A percentile compares a stretch with the other conserved stretches of the same genome.
These are phyloP conservation scores for Alternaria sp. DNA, from an alignment of 2,329 filamentous ascomycete species.

Conservation along the genomic window DNA sequence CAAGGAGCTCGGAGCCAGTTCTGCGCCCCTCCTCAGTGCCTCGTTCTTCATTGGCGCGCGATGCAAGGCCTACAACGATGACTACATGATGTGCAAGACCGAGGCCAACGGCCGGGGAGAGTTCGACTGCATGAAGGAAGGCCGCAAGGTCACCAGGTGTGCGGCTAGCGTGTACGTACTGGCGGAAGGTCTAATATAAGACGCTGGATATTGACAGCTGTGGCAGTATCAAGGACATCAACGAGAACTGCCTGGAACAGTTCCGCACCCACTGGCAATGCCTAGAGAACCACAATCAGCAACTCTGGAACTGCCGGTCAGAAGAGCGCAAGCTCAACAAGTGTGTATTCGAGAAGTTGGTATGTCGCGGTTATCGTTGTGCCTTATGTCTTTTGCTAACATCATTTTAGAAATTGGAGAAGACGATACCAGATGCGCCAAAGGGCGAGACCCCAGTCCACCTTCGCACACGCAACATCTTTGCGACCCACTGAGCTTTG, in stretches of 20 bases:
- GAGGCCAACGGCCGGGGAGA: constrained; percentile 91
- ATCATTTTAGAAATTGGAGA: constrained; percentile 55
- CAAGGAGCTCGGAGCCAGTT: constrained; percentile 90
- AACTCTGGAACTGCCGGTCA: constrained; percentile 92
- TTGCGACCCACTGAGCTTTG: constrained; percentile 42
- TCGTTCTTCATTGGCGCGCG: constrained; percentile 96
- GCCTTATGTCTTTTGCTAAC: background rate
- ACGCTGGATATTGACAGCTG: constrained; percentile 14
- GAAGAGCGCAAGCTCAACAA: constrained; percentile 89
- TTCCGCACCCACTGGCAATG: constrained; percentile 96
- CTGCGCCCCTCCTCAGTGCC: constrained; percentile 88
- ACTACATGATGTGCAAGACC: constrained; percentile 99
- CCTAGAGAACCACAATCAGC: constrained; percentile 96
- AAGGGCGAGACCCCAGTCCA: constrained; percentile 58
- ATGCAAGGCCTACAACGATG: constrained; percentile 95
- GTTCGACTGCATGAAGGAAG: constrained; percentile 94
- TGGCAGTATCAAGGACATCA: constrained; percentile 86
- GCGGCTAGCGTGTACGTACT: constrained; percentile 83
- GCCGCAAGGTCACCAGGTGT: constrained; percentile 93
- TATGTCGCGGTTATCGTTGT: constrained; percentile 59
- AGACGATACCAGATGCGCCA: constrained; percentile 59
- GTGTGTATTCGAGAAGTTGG: constrained; percentile 95
- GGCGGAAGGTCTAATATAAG: background rate
- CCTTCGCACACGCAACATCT: constrained; percentile 55
- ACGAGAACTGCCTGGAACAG: constrained; percentile 88